Conservation (phyloP, 2,329 filamentous ascomycete genomes). For the Fusarium sp. region DNA sequence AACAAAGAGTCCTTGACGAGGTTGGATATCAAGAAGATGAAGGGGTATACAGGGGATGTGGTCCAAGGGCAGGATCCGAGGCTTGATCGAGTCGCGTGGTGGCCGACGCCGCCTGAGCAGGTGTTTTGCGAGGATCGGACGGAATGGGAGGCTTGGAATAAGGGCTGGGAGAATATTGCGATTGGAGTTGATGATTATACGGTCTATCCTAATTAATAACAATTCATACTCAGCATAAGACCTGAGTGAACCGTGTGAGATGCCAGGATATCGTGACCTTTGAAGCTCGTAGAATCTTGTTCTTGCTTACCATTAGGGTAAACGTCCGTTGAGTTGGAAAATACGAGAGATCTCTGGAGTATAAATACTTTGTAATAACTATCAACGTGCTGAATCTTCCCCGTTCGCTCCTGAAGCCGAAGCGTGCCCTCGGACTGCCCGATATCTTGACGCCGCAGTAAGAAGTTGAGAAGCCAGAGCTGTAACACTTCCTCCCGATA, state of each 20-base stretch:
- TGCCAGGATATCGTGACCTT: no score
- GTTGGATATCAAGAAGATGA: slow-evolving; percentile 62
- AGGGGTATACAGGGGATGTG: slow-evolving; percentile 63
- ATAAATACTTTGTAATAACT: neutral
- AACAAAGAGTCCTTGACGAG: slow-evolving; percentile 65
- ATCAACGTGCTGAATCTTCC: neutral
- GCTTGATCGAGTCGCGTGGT: slow-evolving; percentile 60
- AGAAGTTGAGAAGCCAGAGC: neutral
- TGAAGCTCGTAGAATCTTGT: no score
- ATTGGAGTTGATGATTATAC: neutral
- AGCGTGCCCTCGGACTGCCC: slow-evolving; percentile 13
- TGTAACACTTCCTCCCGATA: neutral
- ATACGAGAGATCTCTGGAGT: no score
- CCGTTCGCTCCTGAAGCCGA: slow-evolving; percentile 10
- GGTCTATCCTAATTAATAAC: no score
- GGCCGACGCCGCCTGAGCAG: slow-evolving; percentile 58
- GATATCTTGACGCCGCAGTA: slow-evolving; percentile 2
- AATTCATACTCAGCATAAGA: no score
- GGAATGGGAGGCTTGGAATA: slow-evolving; percentile 60
- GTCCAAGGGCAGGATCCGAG: slow-evolving; percentile 46
- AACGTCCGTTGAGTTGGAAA: no score
- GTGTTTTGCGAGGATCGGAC: slow-evolving; percentile 45
- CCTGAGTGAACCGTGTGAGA: no score
- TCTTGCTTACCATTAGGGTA: no score
- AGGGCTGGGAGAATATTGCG: neutral